These are phyloP conservation scores for Penicillium oxalicum DNA, from an alignment of 2,329 filamentous ascomycete genomes.

Conservation along the genomic window DNA sequence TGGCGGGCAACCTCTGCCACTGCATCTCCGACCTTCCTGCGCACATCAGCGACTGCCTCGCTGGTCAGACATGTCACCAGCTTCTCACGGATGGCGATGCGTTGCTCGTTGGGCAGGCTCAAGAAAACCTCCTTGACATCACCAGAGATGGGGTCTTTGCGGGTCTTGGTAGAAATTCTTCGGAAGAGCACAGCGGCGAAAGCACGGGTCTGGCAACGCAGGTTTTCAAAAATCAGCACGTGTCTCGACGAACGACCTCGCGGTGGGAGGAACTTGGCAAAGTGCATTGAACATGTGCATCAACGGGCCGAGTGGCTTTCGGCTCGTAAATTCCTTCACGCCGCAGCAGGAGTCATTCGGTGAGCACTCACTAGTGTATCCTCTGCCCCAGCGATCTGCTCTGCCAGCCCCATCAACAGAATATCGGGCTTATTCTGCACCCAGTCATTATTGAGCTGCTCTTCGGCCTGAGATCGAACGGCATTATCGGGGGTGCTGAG, in stretches of 20 bases:
- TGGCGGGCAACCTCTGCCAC: constrained; percentile 92
- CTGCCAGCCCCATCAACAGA: constrained; percentile 85
- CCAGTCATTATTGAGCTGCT: constrained; percentile 88
- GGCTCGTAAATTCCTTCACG: not conserved
- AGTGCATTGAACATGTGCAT: not conserved
- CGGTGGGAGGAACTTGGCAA: not conserved
- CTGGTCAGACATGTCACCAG: constrained; percentile 68
- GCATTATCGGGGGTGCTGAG: constrained; percentile 86
- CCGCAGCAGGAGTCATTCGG: not conserved
- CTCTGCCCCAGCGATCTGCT: constrained; percentile 77
- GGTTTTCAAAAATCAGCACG: constrained; percentile 4
- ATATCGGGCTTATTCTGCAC: constrained; percentile 73
- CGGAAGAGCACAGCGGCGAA: constrained; percentile 93
- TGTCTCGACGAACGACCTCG: not conserved
- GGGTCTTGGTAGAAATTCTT: constrained; percentile 81
- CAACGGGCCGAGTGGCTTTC: not conserved
- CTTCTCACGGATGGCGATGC: constrained; percentile 73
- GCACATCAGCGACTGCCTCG: constrained; percentile 67
- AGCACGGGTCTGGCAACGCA: constrained; percentile 62
- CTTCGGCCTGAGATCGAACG: constrained; percentile 78
- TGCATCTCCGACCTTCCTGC: constrained; percentile 97
- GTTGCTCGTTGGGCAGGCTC: constrained; percentile 67
- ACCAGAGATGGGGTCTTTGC: constrained; percentile 63
- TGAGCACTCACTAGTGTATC: constrained; percentile 59
- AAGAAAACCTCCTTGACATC: constrained; percentile 80